Evolutionary conservation across 2,329 filamentous ascomycete genomes (phyloP).

Genomic region (Madurella fahalii): DNA sequence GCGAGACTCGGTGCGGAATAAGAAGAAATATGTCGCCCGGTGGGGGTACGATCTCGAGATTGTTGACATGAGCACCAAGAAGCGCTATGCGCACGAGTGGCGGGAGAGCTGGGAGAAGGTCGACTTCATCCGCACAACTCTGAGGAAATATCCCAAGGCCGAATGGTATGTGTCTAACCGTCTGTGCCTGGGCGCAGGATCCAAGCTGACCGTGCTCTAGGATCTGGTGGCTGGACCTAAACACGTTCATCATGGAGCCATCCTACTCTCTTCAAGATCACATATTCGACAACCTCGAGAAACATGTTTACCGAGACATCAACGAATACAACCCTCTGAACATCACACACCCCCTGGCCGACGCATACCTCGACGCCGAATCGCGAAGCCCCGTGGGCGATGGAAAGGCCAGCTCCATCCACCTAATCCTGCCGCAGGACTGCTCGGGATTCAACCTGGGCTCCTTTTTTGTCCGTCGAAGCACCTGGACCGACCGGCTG

Average conservation of each 20-base stretch:
- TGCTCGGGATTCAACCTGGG: conserved; percentile 95
- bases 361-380: conserved; percentile 70
- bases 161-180: conserved; percentile 68
- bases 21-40: conserved; percentile 76
- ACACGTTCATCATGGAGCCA: conserved; percentile 97
- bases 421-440: conserved; percentile 86
- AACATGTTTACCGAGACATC: conserved; percentile 86
- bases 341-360: conserved; percentile 76
- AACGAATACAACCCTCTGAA: conserved; percentile 95
- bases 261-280: conserved; percentile 84
- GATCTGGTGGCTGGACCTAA: conserved; percentile 99
- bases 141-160: conserved; percentile 90
- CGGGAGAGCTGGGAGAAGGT: conserved; percentile 99
- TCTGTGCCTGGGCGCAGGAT: neutral
- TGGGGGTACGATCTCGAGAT: conserved; percentile 98
- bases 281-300: conserved; percentile 75
- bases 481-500: conserved; percentile 83
- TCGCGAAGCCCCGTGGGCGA: conserved; percentile 73
- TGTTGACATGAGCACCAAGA: conserved; percentile 98
- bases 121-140: conserved; percentile 80
- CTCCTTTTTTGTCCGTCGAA: conserved; percentile 86
- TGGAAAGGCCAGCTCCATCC: conserved; percentile 71
- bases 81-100: conserved; percentile 98
- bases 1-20: conserved; percentile 91
- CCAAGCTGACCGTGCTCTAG: conserved; percentile 43